These are phyloP conservation scores for Gossypium sturtianum DNA, from an alignment of 345 rosid species.

Conservation along the genomic window DNA sequence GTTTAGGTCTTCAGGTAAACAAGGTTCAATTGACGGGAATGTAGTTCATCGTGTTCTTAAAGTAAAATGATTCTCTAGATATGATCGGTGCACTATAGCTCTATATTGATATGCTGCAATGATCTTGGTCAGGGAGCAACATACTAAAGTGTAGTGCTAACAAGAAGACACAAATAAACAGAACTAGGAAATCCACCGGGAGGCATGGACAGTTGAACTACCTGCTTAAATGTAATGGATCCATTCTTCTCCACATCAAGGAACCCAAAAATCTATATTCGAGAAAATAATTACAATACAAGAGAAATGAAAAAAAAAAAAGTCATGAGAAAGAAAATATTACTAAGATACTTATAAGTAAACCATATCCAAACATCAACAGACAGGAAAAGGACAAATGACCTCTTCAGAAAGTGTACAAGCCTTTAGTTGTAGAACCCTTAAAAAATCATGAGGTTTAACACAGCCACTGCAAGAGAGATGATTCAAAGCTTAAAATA, in stretches of 20 bases:
- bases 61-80: background rate
- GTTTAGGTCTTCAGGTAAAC: background rate
- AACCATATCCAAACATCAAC: background rate
- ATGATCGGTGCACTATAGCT: too few species aligned
- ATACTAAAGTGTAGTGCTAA: background rate
- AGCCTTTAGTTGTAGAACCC: slow-evolving; percentile 51
- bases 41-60: background rate
- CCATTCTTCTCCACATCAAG: slow-evolving; percentile 73
- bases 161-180: background rate
- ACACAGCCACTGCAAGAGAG: slow-evolving; percentile 70
- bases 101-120: background rate
- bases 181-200: background rate
- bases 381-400: slow-evolving; percentile 16
- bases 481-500: background rate
- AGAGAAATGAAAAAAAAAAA: background rate
- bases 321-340: background rate
- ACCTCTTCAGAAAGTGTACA: slow-evolving; percentile 70
- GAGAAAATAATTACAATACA: background rate
- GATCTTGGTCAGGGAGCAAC: background rate
- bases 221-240: slow-evolving; percentile 87
- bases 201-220: slow-evolving; percentile 17
- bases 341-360: background rate
- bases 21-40: background rate
- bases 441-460: slow-evolving; percentile 46
- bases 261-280: slow-evolving; percentile 70